phyloP scores from a whole-genome alignment of 169 alveolate species.

The Plasmodium vivax region DNA sequence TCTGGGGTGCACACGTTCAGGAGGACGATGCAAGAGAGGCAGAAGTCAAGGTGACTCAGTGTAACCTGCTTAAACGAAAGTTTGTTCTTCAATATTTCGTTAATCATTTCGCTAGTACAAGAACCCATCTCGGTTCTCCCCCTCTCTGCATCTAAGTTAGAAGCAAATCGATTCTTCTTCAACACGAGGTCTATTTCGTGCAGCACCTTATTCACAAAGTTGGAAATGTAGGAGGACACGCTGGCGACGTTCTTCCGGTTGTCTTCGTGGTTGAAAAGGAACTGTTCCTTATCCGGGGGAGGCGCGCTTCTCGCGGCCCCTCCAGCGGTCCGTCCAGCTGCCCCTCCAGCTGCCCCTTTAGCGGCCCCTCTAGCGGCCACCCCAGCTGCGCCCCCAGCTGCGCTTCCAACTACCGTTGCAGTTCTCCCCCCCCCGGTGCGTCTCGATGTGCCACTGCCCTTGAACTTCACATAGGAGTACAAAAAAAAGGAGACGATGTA shows the following conservation, averaged over 20 bases:
- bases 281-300: not conserved
- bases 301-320: not conserved
- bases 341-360: not conserved
- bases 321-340: not conserved
- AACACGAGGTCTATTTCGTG: not conserved
- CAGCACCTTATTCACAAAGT: conserved; percentile 14
- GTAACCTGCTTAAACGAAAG: conserved; percentile 23
- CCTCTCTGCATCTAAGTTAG: not conserved
- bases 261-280: conserved; percentile 30
- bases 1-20: conserved; percentile 2
- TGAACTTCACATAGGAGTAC: conserved; percentile 31
- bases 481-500: conserved; percentile 54
- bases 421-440: not conserved
- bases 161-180: not conserved
- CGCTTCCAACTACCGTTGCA: not conserved
- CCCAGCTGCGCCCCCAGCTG: not conserved
- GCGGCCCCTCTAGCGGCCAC: not conserved
- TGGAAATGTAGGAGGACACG: not conserved
- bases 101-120: conserved; percentile 2
- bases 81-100: conserved; percentile 26
- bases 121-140: not conserved
- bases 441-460: not conserved
- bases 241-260: conserved; percentile 11
- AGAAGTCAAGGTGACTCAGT: conserved; percentile 12
- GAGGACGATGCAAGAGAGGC: conserved; percentile 34